Evolutionary conservation across 345 rosid genomes (phyloP).

Genomic region (Hibiscus tridactylites): DNA sequence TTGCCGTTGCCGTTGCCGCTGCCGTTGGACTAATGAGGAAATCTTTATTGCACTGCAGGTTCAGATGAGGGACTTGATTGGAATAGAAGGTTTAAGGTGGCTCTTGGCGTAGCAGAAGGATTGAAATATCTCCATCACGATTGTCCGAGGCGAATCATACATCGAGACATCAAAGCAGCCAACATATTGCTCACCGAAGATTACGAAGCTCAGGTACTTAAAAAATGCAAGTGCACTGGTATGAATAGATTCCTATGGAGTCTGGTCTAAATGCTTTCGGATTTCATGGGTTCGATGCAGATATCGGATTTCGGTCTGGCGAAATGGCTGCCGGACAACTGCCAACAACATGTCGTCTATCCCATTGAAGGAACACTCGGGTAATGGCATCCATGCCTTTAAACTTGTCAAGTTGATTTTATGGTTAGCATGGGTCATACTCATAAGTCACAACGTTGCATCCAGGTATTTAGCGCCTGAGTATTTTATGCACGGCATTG

Average conservation of each 20-base stretch:
- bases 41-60: constrained; percentile 34
- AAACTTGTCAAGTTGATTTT: neutral
- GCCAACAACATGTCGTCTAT: constrained; percentile 76
- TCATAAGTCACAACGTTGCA: neutral
- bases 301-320: constrained; percentile 83
- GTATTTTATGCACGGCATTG: constrained; percentile 91
- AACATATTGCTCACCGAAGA: constrained; percentile 75
- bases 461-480: constrained; percentile 88
- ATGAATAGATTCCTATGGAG: neutral
- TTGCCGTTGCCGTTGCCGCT: neutral
- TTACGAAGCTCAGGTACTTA: constrained; percentile 59
- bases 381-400: constrained; percentile 27
- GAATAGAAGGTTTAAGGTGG: constrained; percentile 67
- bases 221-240: neutral
- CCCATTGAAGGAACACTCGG: constrained; percentile 97
- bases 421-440: neutral
- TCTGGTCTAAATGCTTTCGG: neutral
- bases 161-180: constrained; percentile 88
- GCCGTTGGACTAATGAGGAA: constrained; percentile 2
- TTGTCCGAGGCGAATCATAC: constrained; percentile 82
- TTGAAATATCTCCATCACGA: constrained; percentile 73
- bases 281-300: constrained; percentile 19
- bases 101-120: constrained; percentile 77
- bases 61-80: constrained; percentile 44
- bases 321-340: constrained; percentile 93